These are phyloP conservation scores for Colletotrichum falcatum DNA, from an alignment of 2,329 filamentous ascomycete species.

Conservation along the genomic window DNA sequence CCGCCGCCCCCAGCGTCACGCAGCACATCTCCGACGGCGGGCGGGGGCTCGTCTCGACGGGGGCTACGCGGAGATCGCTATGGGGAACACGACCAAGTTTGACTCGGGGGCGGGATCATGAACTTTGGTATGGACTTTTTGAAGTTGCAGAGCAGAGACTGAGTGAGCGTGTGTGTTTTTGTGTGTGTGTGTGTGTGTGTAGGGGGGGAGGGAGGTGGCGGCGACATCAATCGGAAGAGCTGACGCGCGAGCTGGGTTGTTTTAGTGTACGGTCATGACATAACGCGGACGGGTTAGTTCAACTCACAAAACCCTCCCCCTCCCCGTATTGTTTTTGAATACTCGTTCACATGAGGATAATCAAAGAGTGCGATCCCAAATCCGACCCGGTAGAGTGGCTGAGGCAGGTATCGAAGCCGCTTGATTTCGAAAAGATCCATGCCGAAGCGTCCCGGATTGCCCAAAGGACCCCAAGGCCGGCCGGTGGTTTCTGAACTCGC, in stretches of 20 bases:
- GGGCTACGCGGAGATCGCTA: background rate
- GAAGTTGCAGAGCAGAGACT: background rate
- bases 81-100: slow-evolving; percentile 11
- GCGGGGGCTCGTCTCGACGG: slow-evolving; percentile 6
- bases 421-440: slow-evolving; percentile 19
- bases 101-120: background rate
- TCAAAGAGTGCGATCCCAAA: slow-evolving; percentile 1
- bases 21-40: slow-evolving; percentile 11
- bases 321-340: background rate
- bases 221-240: background rate
- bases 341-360: background rate
- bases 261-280: background rate
- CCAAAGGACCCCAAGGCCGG: slow-evolving; percentile 9
- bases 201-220: no score
- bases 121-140: slow-evolving; percentile 22
- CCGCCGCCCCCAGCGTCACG: background rate
- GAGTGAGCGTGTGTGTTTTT: no score
- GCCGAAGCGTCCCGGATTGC: slow-evolving; percentile 5
- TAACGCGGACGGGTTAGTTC: slow-evolving; percentile 2
- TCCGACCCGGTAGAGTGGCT: slow-evolving; percentile 9
- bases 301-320: background rate
- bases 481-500: background rate
- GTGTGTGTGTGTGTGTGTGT: no score
- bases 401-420: slow-evolving; percentile 6
- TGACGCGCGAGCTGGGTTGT: background rate